Conservation (phyloP, 129 eudicot genomes). For the Flaveria linearis region DNA sequence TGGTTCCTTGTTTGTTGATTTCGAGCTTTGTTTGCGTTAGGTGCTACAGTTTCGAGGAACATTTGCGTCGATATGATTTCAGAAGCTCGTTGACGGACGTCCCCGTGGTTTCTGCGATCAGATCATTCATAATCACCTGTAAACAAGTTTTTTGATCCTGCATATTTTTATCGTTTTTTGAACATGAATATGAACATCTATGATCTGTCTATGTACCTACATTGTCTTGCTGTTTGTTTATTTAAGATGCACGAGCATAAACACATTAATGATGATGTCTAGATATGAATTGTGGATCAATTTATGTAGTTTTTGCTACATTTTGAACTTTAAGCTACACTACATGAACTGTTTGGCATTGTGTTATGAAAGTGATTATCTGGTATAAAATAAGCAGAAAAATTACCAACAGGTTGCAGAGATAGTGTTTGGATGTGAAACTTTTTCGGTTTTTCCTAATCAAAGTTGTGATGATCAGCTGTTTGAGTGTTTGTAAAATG, state of each 20-base stretch:
- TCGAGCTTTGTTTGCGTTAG: slow-evolving; percentile 80
- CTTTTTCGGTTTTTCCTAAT: background rate
- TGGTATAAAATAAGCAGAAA: background rate
- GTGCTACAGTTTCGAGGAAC: slow-evolving; percentile 62
- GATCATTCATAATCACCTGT: slow-evolving; percentile 88
- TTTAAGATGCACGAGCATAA: background rate
- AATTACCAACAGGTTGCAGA: background rate
- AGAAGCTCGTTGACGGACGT: slow-evolving; percentile 80
- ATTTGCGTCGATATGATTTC: slow-evolving; percentile 68
- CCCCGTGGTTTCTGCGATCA: slow-evolving; percentile 73
- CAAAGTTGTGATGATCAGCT: background rate
- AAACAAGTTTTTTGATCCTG: slow-evolving; percentile 22
- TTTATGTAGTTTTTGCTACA: background rate
- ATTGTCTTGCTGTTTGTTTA: slow-evolving; percentile 11
- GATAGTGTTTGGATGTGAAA: background rate
- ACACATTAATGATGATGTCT: background rate
- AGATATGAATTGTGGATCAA: background rate
- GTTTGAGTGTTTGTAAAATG: background rate
- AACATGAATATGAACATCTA: background rate
- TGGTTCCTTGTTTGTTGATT: slow-evolving; percentile 65
- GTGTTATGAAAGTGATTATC: background rate
- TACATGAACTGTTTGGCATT: background rate
- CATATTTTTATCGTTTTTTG: background rate
- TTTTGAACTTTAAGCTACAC: slow-evolving; percentile 15
- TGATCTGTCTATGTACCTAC: slow-evolving; percentile 1